Evolutionary conservation across 352 stramenopile genomes (phyloP).

Genomic region (Pythium biforme): DNA sequence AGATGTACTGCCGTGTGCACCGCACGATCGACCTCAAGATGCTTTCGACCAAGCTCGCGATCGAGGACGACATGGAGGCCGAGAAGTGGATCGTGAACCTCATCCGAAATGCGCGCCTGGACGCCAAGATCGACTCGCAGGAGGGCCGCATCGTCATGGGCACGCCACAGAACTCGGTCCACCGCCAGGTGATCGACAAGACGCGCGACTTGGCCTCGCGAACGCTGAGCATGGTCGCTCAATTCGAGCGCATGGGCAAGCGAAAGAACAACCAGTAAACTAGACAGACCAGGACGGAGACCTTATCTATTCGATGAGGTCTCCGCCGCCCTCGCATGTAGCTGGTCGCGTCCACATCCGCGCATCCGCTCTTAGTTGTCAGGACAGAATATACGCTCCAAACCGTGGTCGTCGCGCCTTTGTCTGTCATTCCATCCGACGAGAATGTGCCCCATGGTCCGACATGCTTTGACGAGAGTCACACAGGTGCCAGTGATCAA

Average conservation of each 20-base stretch:
- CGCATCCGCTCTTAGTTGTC: constrained; percentile 22
- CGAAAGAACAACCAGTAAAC: constrained; percentile 69
- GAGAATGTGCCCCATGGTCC: too few relatives aligned
- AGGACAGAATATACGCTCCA: constrained; percentile 27
- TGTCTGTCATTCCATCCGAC: background rate
- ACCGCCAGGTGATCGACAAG: constrained; percentile 98
- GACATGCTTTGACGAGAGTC: too few relatives aligned
- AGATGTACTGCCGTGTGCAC: constrained; percentile 99
- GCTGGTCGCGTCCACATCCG: background rate
- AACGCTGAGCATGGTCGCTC: constrained; percentile 86
- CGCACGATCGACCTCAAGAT: constrained; percentile 98
- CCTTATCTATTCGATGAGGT: background rate
- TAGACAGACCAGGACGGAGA: constrained; percentile 8
- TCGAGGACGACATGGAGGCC: constrained; percentile 93
- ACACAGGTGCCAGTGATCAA: too few relatives aligned
- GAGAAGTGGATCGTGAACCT: constrained; percentile 99
- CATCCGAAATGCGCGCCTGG: constrained; percentile 95
- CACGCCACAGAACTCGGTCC: constrained; percentile 89
- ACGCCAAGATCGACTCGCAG: constrained; percentile 98
- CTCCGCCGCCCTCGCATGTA: constrained; percentile 10
- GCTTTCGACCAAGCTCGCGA: constrained; percentile 95
- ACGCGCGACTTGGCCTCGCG: constrained; percentile 94
- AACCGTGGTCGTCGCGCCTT: background rate
- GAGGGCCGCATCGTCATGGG: constrained; percentile 98
- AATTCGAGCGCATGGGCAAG: constrained; percentile 85